phyloP scores from a whole-genome alignment of 371 early-diverging fungal genomes.

The Mucor circinelloides region DNA sequence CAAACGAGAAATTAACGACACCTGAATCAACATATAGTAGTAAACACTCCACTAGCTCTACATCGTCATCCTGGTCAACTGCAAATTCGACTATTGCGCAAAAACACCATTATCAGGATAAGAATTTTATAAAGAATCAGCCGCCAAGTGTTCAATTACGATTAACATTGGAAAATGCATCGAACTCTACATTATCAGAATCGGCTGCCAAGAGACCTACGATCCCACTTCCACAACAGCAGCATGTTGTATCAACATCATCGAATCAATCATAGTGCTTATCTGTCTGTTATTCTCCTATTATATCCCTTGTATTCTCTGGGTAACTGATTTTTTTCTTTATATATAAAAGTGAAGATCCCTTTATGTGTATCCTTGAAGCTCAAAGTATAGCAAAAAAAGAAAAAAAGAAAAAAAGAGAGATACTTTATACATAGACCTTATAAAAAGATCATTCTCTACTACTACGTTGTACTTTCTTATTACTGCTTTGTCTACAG shows the following conservation, averaged over 20 bases:
- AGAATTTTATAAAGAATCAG: constrained; percentile 16
- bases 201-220: not conserved
- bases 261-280: not conserved
- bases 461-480: no score
- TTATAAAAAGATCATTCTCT: no score
- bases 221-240: not conserved
- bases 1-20: constrained; percentile 5
- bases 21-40: constrained; percentile 10
- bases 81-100: constrained; percentile 6
- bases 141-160: constrained; percentile 19
- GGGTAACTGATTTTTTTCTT: no score
- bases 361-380: no score
- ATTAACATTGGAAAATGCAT: constrained; percentile 16
- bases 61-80: constrained; percentile 15
- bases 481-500: no score
- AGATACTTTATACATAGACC: no score
- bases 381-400: no score
- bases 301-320: no score
- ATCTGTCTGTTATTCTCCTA: no score
- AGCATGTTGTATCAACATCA: not conserved
- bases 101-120: constrained; percentile 19
- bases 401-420: no score
- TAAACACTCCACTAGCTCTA: not conserved
- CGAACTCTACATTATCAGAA: not conserved
- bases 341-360: no score